Conservation (phyloP, 441 rosid species). For the Euphorbia celastroides region DNA sequence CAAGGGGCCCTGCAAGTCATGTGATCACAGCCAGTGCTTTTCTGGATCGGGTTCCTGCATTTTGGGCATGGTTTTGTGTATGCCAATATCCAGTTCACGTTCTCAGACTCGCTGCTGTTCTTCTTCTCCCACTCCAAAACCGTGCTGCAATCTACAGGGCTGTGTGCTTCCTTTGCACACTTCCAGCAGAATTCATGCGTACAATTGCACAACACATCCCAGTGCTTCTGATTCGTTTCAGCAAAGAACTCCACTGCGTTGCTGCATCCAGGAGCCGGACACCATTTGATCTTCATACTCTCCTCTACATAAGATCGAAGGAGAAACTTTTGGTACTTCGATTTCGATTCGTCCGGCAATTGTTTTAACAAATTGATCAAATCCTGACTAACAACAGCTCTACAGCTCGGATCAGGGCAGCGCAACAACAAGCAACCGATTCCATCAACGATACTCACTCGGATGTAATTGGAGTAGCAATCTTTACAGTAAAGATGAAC, state of each 20-base stretch:
- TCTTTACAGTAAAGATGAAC: slow-evolving; percentile 5
- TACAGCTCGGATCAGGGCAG: slow-evolving; percentile 26
- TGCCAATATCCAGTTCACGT: slow-evolving; percentile 24
- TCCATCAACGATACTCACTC: slow-evolving; percentile 19
- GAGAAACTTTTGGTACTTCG: slow-evolving; percentile 18
- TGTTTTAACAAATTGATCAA: slow-evolving; percentile 12
- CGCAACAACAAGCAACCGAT: slow-evolving; percentile 23
- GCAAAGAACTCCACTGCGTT: slow-evolving; percentile 27
- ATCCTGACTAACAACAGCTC: slow-evolving; percentile 17
- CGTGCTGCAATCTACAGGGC: slow-evolving; percentile 28
- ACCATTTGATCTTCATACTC: slow-evolving; percentile 27
- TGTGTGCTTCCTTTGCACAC: slow-evolving; percentile 30
- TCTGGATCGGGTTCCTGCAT: slow-evolving; percentile 27
- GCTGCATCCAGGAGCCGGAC: slow-evolving; percentile 33
- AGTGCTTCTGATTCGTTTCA: slow-evolving; percentile 17
- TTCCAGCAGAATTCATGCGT: slow-evolving; percentile 33
- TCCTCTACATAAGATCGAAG: slow-evolving; percentile 24
- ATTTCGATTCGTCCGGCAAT: slow-evolving; percentile 11
- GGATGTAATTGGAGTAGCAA: slow-evolving; percentile 15
- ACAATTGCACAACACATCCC: slow-evolving; percentile 27
- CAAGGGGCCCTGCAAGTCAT: slow-evolving; percentile 32
- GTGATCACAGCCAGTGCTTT: slow-evolving; percentile 30
- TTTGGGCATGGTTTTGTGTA: slow-evolving; percentile 33
- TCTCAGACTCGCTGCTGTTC: slow-evolving; percentile 21
- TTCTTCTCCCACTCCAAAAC: slow-evolving; percentile 22